These are phyloP conservation scores for Lentinus brumalis DNA, from an alignment of 768 basidiomycete genomes.

Conservation along the genomic window DNA sequence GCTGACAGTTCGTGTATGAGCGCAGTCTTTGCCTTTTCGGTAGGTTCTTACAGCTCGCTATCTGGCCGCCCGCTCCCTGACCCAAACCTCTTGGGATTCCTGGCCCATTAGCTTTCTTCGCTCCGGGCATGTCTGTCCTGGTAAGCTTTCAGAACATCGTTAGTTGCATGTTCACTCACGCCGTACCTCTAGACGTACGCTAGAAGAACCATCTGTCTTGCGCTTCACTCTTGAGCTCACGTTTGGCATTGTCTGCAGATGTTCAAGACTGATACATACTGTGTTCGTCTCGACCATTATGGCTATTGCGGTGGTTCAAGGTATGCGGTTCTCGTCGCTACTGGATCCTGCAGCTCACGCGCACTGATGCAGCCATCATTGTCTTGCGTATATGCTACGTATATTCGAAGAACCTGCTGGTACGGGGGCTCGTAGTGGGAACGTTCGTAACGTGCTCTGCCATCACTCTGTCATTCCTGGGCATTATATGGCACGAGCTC, in stretches of 20 bases:
- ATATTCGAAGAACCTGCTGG: constrained; percentile 12
- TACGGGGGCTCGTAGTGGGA: constrained; percentile 11
- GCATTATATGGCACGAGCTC: constrained; percentile 11
- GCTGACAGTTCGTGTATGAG: too few species aligned
- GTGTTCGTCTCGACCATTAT: constrained; percentile 14
- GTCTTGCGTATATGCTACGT: constrained; percentile 27
- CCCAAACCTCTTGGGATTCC: too few species aligned
- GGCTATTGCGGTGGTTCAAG: constrained; percentile 16
- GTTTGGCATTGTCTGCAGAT: constrained; percentile 1
- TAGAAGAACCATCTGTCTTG: background rate
- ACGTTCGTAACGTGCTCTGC: constrained; percentile 12
- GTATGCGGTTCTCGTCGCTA: background rate
- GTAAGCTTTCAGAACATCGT: too few species aligned
- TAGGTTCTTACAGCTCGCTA: too few species aligned
- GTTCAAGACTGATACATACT: constrained; percentile 4
- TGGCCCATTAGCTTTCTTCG: too few species aligned
- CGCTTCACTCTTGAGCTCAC: background rate
- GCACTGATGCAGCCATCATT: constrained; percentile 15
- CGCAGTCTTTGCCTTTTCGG: too few species aligned
- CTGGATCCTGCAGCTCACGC: background rate
- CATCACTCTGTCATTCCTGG: constrained; percentile 4
- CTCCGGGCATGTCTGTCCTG: too few species aligned
- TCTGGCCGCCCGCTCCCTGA: too few species aligned
- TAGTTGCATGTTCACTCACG: background rate
- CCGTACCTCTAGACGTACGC: background rate